These are phyloP conservation scores for Trichosporon sp. DNA, from an alignment of 1,284 basidiomycete genomes.

Conservation along the genomic window DNA sequence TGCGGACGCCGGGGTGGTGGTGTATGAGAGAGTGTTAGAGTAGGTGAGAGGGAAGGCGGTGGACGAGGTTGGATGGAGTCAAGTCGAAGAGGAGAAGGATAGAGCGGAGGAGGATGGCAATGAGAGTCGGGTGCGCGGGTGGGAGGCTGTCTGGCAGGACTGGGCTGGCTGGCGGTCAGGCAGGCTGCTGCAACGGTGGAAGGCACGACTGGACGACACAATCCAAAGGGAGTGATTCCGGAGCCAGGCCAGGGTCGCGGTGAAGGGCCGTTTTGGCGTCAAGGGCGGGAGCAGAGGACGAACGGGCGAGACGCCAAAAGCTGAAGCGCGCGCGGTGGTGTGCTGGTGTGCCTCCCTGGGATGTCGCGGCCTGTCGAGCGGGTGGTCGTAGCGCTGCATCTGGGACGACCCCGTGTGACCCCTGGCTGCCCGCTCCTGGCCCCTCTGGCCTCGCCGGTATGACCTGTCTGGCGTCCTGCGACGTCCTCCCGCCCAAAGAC, in stretches of 20 bases:
- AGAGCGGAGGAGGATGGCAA: slow-evolving; percentile 3
- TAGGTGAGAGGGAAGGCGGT: not conserved
- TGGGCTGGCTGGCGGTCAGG: too few relatives aligned
- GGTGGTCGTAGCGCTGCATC: slow-evolving; percentile 2
- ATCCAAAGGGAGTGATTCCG: slow-evolving; percentile 21
- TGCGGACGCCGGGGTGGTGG: slow-evolving; percentile 5
- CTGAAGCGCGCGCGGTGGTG: slow-evolving; percentile 3
- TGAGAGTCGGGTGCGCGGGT: not conserved
- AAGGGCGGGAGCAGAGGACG: slow-evolving; percentile 14
- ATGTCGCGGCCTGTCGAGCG: not conserved
- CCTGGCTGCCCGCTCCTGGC: not conserved
- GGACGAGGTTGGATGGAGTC: slow-evolving; percentile 1
- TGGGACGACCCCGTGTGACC: not conserved
- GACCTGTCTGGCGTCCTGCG: slow-evolving; percentile 14
- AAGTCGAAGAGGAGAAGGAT: slow-evolving; percentile 9
- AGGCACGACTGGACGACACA: slow-evolving; percentile 13
- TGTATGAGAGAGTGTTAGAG: not conserved
- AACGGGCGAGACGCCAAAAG: not conserved
- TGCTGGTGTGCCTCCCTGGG: not conserved
- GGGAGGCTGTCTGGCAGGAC: not conserved
- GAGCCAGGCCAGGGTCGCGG: slow-evolving; percentile 15
- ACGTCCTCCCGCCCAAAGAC: slow-evolving; percentile 5
- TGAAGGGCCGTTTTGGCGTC: slow-evolving; percentile 2
- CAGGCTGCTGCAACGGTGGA: slow-evolving; percentile 9
- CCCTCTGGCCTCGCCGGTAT: not conserved